These are phyloP conservation scores for Trichoderma breve DNA, from an alignment of 2,329 filamentous ascomycete genomes.

Conservation along the genomic window DNA sequence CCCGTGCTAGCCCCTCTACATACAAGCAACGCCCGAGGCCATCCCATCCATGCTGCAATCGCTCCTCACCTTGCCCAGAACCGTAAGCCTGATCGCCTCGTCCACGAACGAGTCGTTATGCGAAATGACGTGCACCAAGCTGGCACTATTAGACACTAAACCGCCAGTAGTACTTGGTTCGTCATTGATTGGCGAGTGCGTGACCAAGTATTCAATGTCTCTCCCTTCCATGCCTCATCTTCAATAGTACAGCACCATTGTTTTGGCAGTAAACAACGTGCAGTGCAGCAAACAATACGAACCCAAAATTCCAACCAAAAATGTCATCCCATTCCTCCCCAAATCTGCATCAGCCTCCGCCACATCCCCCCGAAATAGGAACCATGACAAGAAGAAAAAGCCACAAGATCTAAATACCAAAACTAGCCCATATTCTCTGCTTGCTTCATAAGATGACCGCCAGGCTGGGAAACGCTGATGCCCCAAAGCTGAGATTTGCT, in stretches of 20 bases:
- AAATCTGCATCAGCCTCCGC: constrained; percentile 2
- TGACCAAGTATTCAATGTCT: background rate
- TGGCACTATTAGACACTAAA: background rate
- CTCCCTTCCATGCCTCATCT: background rate
- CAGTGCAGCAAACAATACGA: background rate
- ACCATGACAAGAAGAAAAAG: background rate
- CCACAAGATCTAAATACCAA: background rate
- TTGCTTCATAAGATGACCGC: background rate
- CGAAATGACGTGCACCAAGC: constrained; percentile 8
- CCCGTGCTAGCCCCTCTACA: background rate
- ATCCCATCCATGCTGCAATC: background rate
- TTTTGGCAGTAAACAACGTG: background rate
- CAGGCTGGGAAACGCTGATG: background rate
- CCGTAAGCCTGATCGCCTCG: background rate
- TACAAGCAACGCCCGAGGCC: background rate
- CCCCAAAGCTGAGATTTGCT: background rate
- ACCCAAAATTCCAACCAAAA: background rate
- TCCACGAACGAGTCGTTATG: background rate
- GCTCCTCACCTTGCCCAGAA: background rate
- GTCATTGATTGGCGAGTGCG: background rate
- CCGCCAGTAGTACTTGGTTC: background rate
- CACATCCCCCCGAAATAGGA: background rate
- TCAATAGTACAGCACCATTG: background rate
- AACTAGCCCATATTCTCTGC: background rate
- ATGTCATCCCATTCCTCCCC: background rate